Conservation (phyloP, 768 basidiomycete genomes). For the Chiua virens region DNA sequence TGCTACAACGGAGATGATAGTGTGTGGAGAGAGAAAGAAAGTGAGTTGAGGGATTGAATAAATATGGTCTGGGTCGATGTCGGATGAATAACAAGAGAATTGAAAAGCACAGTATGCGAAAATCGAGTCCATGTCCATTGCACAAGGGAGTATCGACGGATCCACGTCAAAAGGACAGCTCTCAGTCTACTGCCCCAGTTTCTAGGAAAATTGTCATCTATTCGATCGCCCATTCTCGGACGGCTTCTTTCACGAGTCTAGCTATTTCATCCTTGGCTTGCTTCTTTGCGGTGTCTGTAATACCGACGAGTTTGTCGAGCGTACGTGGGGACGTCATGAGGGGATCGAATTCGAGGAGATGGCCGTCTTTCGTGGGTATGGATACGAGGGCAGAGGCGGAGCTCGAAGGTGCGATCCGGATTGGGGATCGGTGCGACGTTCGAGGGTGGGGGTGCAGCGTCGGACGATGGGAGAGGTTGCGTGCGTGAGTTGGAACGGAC, state of each 20-base stretch:
- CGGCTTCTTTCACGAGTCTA: slow-evolving; percentile 65
- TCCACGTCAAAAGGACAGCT: too few species aligned
- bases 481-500: slow-evolving; percentile 56
- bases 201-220: slow-evolving; percentile 3
- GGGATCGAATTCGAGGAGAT: slow-evolving; percentile 84
- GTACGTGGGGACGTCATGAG: slow-evolving; percentile 68
- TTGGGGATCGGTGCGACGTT: background rate
- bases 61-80: too few species aligned
- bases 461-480: slow-evolving; percentile 23
- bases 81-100: too few species aligned
- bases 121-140: too few species aligned
- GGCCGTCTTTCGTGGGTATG: slow-evolving; percentile 80
- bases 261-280: slow-evolving; percentile 78
- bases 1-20: too few species aligned
- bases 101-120: too few species aligned
- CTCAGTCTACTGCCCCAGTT: too few species aligned
- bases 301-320: slow-evolving; percentile 74
- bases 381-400: slow-evolving; percentile 63
- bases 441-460: too few species aligned
- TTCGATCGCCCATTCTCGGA: slow-evolving; percentile 73
- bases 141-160: too few species aligned
- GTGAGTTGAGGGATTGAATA: too few species aligned
- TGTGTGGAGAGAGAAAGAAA: too few species aligned
- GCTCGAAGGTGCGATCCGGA: slow-evolving; percentile 7
- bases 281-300: slow-evolving; percentile 80